Base-by-base conservation (phyloP, 176 grass and related monocot species). In the Poa annua region DNA sequence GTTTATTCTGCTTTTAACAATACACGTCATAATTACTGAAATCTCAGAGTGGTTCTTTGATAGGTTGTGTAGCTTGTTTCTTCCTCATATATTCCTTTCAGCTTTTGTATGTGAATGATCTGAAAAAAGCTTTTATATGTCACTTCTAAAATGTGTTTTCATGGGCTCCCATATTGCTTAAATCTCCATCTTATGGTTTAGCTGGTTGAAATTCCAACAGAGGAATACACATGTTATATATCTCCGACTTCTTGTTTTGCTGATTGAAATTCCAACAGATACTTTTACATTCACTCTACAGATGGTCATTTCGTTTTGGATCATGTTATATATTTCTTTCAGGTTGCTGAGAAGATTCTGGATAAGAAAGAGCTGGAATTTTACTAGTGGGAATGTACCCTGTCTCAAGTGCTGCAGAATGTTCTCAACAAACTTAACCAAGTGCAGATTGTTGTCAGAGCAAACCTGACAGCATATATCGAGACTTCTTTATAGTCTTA, bases 351-450 rank as follows among this genome's bases (percentile, higher is more conserved):
- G 83, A 99, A 92, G 77, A 93, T 99, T 87, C 87, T 96, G 63
- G 36, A 96, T 91, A 99, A 92, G 54, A 99, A 93, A 22, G 93
- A 99, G 69, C 86, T 99, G 77, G 89, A 99, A 53, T 99, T 99
- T 53, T 99, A 99, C 87, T 93, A 93, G 70, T 99, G 93, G 96
- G 91, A 93, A 60, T 89, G 89, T 14, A 93, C 85, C 67, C 89
- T 96, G 22, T 91, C 96, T 19, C 66, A 95, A 77, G 67, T 98
- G 76, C 78, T 96, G 80, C 96, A 99, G 77, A 90, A 92, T 56
- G 96, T 96, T 26, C 81, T 91, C 56, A 57, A 75, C 78, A 99
- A 93, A 73, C 87, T 98, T 35, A 96, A 99, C 54, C 52, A 84
- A 90, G 89, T 99, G n/a, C n/a, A n/a, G n/a, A n/a, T n/a, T n/a